phyloP scores from a whole-genome alignment of 2,329 filamentous ascomycete species.

The Botrytis galanthina region DNA sequence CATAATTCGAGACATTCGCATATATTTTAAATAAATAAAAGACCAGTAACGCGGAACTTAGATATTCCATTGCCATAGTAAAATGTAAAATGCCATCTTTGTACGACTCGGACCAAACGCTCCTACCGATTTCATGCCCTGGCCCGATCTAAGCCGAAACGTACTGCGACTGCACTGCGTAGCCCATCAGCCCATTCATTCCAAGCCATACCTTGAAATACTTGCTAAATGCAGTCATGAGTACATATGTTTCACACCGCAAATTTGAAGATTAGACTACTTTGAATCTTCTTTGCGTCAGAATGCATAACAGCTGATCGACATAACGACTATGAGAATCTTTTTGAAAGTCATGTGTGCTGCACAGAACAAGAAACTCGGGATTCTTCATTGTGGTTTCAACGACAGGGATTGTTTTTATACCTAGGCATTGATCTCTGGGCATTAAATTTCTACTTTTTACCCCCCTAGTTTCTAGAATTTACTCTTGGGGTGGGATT shows the following conservation, averaged over 20 bases:
- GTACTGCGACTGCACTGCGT: neutral
- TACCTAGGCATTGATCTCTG: neutral
- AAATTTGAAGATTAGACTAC: neutral
- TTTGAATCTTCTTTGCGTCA: neutral
- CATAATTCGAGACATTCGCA: neutral
- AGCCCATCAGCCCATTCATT: neutral
- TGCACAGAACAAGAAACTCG: neutral
- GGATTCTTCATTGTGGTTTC: neutral
- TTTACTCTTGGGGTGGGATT: neutral
- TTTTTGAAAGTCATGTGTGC: neutral
- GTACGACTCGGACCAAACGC: constrained; percentile 1
- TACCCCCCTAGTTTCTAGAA: neutral
- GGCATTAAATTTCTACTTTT: neutral
- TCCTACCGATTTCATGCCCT: neutral
- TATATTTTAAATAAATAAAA: neutral
- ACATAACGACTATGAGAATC: neutral
- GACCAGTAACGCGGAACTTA: neutral
- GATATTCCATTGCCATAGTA: neutral
- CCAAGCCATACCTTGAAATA: neutral
- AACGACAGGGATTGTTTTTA: neutral
- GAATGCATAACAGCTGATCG: neutral
- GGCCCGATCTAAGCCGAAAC: neutral
- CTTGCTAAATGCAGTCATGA: neutral
- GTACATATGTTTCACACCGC: neutral
- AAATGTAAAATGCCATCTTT: neutral